phyloP scores from a whole-genome alignment of 257 asterid species.

The Asclepias syriaca region DNA sequence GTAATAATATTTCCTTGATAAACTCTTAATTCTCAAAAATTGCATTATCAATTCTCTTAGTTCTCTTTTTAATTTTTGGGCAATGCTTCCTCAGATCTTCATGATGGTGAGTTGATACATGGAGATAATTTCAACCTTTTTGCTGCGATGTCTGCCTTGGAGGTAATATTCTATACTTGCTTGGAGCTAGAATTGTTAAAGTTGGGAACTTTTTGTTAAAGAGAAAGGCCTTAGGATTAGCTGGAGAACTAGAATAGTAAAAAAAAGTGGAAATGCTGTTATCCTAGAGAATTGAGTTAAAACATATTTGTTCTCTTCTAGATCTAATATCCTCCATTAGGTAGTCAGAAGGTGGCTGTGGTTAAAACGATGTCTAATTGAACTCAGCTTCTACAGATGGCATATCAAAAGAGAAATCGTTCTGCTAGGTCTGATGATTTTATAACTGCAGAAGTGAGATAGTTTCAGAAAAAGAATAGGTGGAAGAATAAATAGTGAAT shows the following conservation, averaged over 20 bases:
- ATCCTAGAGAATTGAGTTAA: not conserved
- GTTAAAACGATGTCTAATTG: not conserved
- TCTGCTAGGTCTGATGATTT: not conserved
- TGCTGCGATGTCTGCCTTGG: slow-evolving; percentile 99
- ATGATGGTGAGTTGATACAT: slow-evolving; percentile 73
- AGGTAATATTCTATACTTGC: slow-evolving; percentile 49
- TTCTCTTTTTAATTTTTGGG: slow-evolving; percentile 1
- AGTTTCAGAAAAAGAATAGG: not conserved
- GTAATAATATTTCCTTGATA: not conserved
- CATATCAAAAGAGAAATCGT: not conserved
- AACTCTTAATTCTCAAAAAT: not conserved
- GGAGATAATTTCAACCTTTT: slow-evolving; percentile 87
- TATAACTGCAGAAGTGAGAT: not conserved
- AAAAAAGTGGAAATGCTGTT: not conserved
- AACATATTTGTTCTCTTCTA: not conserved
- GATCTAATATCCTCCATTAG: not conserved
- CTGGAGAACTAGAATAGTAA: not conserved
- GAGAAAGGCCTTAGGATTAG: not conserved
- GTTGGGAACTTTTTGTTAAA: not conserved
- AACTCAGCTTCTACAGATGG: not conserved
- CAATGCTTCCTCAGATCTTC: slow-evolving; percentile 56
- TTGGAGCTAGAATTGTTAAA: not conserved
- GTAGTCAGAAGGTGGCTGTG: not conserved
- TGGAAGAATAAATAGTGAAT: not conserved
- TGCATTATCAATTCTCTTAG: not conserved